phyloP scores from a whole-genome alignment of 2,329 filamentous ascomycete species.

The Neopestalotiopsis sp. region DNA sequence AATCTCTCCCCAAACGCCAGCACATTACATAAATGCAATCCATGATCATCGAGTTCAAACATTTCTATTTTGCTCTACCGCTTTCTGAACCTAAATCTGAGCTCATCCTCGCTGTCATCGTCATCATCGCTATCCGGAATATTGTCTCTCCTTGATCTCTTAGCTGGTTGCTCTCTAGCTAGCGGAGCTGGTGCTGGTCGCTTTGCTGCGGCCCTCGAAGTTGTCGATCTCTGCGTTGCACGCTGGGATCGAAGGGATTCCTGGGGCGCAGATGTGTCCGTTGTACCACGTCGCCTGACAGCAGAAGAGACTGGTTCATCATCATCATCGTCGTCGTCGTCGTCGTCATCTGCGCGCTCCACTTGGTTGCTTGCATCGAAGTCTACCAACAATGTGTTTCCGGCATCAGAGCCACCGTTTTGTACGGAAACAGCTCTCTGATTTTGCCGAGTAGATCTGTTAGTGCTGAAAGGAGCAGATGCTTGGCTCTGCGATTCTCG shows the following conservation, averaged over 20 bases:
- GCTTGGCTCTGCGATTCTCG: slow-evolving; percentile 11
- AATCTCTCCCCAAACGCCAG: not conserved
- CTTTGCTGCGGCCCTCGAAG: slow-evolving; percentile 32
- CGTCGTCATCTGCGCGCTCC: slow-evolving; percentile 28
- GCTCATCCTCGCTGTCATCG: slow-evolving; percentile 60
- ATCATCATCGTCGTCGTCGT: slow-evolving; percentile 19
- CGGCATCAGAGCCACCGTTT: slow-evolving; percentile 16
- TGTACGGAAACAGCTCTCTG: not conserved
- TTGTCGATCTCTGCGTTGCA: slow-evolving; percentile 31
- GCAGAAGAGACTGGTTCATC: slow-evolving; percentile 27
- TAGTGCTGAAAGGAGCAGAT: not conserved
- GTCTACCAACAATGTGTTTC: slow-evolving; percentile 22
- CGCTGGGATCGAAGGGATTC: slow-evolving; percentile 26
- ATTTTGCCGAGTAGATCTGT: not conserved
- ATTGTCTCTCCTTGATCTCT: slow-evolving; percentile 36
- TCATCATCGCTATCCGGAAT: slow-evolving; percentile 39
- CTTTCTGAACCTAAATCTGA: slow-evolving; percentile 56
- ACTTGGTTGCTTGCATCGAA: slow-evolving; percentile 1
- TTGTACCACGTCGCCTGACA: slow-evolving; percentile 37
- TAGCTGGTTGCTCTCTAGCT: slow-evolving; percentile 40
- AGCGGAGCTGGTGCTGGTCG: slow-evolving; percentile 39
- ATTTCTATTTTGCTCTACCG: not conserved
- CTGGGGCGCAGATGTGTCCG: slow-evolving; percentile 34
- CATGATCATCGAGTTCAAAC: not conserved
- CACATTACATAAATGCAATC: not conserved